Evolutionary conservation across 1,284 basidiomycete genomes (phyloP), one percentile per base, ranked within the genome.

Genomic region (Rhizoctonia solani): DNA sequence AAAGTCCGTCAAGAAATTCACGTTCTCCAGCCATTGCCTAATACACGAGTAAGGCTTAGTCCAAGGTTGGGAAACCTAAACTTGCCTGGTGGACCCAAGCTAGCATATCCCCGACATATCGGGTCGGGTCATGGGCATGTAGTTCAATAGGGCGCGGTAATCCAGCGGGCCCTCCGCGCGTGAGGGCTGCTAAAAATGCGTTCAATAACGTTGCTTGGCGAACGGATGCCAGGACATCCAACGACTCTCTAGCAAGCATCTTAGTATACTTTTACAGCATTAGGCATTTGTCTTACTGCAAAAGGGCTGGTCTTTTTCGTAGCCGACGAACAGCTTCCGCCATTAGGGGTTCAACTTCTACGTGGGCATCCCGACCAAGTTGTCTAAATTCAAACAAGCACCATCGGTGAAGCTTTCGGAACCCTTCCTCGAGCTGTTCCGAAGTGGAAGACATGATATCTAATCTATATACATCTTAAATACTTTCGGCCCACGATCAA

Each of bases 91-190:
- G 96, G 1, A 98, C 88, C 97, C 96, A 99, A 0, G 95, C 96
- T 3, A 99, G 86, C 93, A 99, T 98, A 76, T 98, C 96, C 19
- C 96, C 95, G 14, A 97, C 88, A 75, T 99, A 99, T 27, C 96
- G 87, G 70, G 94, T 83, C 0, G 96, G 95, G 75, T 99, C 96
- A 74, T 99, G 96, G 0, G 96, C 96, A 74, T 98, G 95, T 2
- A 98, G 82, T 77, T 99, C 96, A 71, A 99, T 98, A 0, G 96
- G 95, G 1, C 95, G 86, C 0, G 95, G 93, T 1, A 94, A 81
- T 27, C 93, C 92, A 37, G 88, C 88, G 0, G 92, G 92, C 0
- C 93, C 93, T 13, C 96, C 95, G 9, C 92, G 85, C 0, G 94
- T 98, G 16, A 98, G 82, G 0, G 95, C 95, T 9, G 89, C 85